These are phyloP conservation scores for Telopea speciosissima DNA, from an alignment of 177 flowering plant genomes.

Conservation along the genomic window DNA sequence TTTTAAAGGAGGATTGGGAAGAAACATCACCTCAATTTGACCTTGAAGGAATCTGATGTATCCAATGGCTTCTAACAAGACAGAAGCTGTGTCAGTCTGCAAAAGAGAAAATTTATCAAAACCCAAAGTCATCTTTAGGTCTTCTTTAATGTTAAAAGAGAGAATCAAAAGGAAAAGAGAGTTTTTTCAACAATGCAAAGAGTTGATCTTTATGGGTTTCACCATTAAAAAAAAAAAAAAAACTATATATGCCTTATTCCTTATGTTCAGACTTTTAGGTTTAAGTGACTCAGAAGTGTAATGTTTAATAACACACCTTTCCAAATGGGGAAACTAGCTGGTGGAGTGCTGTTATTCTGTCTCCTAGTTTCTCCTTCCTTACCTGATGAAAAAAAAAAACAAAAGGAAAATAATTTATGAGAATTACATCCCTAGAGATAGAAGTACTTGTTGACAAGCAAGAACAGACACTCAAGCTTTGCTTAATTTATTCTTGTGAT, in stretches of 20 bases:
- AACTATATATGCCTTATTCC: background rate
- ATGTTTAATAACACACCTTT: slow-evolving; percentile 42
- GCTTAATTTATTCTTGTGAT: background rate
- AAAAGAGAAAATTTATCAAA: slow-evolving; percentile 32
- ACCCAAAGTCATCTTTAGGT: slow-evolving; percentile 13
- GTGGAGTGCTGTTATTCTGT: slow-evolving; percentile 85
- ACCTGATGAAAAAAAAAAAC: slow-evolving; percentile 46
- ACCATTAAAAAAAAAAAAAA: too few relatives aligned
- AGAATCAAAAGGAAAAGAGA: slow-evolving; percentile 2
- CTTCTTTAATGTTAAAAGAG: slow-evolving; percentile 16
- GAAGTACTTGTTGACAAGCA: background rate
- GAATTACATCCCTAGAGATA: background rate
- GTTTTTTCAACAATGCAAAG: slow-evolving; percentile 14
- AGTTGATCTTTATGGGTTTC: slow-evolving; percentile 7
- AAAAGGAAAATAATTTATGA: background rate
- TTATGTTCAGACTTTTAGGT: background rate
- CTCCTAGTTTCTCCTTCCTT: slow-evolving; percentile 86
- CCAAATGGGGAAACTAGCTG: slow-evolving; percentile 95
- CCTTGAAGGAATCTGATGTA: slow-evolving; percentile 95
- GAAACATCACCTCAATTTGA: slow-evolving; percentile 83
- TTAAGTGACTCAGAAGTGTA: background rate
- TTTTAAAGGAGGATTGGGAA: slow-evolving; percentile 18
- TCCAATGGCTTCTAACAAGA: slow-evolving; percentile 87
- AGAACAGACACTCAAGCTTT: too few relatives aligned
- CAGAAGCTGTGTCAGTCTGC: slow-evolving; percentile 99